Evolutionary conservation across 2,329 filamentous ascomycete genomes (phyloP), one percentile per base, ranked within the genome.

Genomic region (Beauveria brongniartii): DNA sequence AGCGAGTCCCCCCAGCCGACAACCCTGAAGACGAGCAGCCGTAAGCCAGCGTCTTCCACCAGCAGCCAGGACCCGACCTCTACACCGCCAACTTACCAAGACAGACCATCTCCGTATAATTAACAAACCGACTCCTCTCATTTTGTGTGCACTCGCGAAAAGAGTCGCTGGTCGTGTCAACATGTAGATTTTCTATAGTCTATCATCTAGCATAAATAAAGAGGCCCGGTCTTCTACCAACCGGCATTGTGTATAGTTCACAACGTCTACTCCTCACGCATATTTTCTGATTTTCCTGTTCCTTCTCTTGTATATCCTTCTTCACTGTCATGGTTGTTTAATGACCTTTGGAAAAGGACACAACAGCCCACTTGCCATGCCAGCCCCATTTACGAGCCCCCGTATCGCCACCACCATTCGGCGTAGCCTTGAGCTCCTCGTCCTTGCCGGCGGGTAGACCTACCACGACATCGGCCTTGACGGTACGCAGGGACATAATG

Each of bases 301-400:
- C 20, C 46, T 54, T 30, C 5, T 37, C 20, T 22, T 16, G 10
- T 3, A 5, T 28, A 14, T 24, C 10, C 20, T 43, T 22, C 8
- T 28, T 0, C 8, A 37, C 34, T 37, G 12, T 16, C 12, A 24
- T 34, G 18, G 48, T 14, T 0, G 18, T 64, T 66, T 65, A 74
- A 41, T 68, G 66, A 8, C 71, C 73, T 48, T 73, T 63, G 5
- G 74, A 76, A 9, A 76, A 65, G 55, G 67, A 92, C 5, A 96
- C 87, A n/a, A 97, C 91, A 6, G 93, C 93, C 90, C 91, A 97
- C 75, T 97, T 97, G 47, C 93, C 93, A 69, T 85, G 89, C 92
- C 92, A 97, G 0, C 91, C 92, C 93, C 93, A 97, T 73, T 90
- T 89, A 61, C 94, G 82, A 26, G 85, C 82, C 72, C 88, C 73